Evolutionary conservation across 2,329 filamentous ascomycete species (phyloP).

Genomic region (Akanthomyces muscarius): DNA sequence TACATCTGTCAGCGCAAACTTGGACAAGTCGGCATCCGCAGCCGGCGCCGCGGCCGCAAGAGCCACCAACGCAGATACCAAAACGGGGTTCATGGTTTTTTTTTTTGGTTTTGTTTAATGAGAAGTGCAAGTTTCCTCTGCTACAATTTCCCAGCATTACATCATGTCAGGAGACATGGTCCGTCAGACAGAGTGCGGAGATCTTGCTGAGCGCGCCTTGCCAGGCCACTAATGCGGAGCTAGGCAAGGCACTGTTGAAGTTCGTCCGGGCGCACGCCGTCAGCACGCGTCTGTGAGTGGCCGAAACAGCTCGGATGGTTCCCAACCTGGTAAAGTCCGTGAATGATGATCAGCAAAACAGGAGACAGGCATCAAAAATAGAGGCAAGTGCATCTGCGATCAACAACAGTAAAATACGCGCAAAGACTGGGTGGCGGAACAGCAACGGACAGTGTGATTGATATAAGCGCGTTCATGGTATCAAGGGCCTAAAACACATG

Average conservation of each 20-base stretch:
- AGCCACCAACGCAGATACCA: background rate
- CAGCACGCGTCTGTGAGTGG: background rate
- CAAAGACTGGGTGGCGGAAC: background rate
- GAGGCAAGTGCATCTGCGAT: background rate
- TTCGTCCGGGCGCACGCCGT: background rate
- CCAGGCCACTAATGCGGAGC: conserved; percentile 1
- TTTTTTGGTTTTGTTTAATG: background rate
- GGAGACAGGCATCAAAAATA: background rate
- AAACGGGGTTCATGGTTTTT: background rate
- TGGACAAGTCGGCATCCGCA: background rate
- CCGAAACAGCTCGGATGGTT: background rate
- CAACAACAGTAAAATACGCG: no score
- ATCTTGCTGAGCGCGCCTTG: background rate
- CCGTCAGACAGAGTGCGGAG: conserved; percentile 4
- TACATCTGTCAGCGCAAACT: conserved; percentile 2
- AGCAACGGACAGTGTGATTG: background rate
- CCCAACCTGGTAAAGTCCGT: background rate
- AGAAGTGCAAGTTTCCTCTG: background rate
- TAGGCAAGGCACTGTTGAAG: background rate
- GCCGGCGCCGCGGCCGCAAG: background rate
- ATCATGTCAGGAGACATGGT: no score
- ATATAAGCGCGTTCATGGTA: no score
- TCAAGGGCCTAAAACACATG: no score
- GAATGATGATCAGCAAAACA: background rate
- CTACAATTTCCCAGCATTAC: no score